These are phyloP conservation scores for Aurantiochytrium sp. DNA, from an alignment of 108 stramenopile genomes.

Conservation along the genomic window DNA sequence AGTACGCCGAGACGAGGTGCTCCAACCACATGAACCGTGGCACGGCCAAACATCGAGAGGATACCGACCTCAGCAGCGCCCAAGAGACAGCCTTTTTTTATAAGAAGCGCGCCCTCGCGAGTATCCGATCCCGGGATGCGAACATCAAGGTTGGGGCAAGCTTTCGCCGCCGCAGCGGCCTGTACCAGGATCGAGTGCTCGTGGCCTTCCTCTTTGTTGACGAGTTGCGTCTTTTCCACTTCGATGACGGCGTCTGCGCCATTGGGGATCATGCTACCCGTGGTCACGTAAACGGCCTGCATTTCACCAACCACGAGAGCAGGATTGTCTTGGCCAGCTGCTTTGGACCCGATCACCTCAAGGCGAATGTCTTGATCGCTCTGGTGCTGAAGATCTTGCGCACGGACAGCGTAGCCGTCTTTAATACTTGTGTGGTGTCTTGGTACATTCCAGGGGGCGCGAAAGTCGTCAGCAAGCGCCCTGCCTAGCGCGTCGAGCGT, in stretches of 20 bases:
- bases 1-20: background rate
- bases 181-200: too few relatives aligned
- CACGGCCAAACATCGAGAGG: slow-evolving; percentile 66
- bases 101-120: slow-evolving; percentile 10
- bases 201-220: too few relatives aligned
- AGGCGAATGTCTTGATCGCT: background rate
- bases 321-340: background rate
- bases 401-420: slow-evolving; percentile 50
- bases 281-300: slow-evolving; percentile 42
- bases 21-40: background rate
- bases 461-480: slow-evolving; percentile 8
- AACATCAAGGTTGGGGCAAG: slow-evolving; percentile 18
- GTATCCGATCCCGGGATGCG: slow-evolving; percentile 38
- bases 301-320: background rate
- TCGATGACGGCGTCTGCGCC: slow-evolving; percentile 48
- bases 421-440: slow-evolving; percentile 40
- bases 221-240: background rate
- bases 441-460: slow-evolving; percentile 22
- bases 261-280: slow-evolving; percentile 39
- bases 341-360: background rate
- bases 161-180: too few relatives aligned
- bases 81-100: slow-evolving; percentile 10
- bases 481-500: background rate
- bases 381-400: slow-evolving; percentile 20
- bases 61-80: slow-evolving; percentile 37